phyloP scores from a whole-genome alignment of 768 basidiomycete species.

The Arthromyces matolae region DNA sequence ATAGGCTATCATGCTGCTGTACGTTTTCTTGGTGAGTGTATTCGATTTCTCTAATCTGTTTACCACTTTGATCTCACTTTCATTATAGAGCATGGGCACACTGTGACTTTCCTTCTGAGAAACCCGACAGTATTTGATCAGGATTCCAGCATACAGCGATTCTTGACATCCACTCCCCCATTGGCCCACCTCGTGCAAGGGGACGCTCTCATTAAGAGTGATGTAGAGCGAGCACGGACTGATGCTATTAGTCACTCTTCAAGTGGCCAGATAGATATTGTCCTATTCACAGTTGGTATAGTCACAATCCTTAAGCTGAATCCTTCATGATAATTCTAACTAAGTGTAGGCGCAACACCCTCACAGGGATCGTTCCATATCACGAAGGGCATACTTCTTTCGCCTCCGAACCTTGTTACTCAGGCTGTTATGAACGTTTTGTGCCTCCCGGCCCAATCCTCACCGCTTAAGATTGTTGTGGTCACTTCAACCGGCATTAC shows the following conservation, averaged over 20 bases:
- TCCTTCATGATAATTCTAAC: not conserved
- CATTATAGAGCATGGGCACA: slow-evolving; percentile 48
- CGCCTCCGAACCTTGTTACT: slow-evolving; percentile 57
- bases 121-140: slow-evolving; percentile 47
- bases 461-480: slow-evolving; percentile 44
- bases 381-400: slow-evolving; percentile 44
- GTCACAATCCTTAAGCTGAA: not conserved
- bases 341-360: not conserved
- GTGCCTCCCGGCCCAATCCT: slow-evolving; percentile 42
- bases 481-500: slow-evolving; percentile 54
- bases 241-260: slow-evolving; percentile 32
- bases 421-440: slow-evolving; percentile 53
- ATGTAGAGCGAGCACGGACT: slow-evolving; percentile 52
- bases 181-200: slow-evolving; percentile 56
- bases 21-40: slow-evolving; percentile 1
- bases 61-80: not conserved
- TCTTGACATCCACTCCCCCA: slow-evolving; percentile 44
- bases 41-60: not conserved
- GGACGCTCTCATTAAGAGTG: slow-evolving; percentile 52
- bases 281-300: slow-evolving; percentile 62
- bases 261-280: slow-evolving; percentile 38
- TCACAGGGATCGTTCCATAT: slow-evolving; percentile 33
- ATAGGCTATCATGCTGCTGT: slow-evolving; percentile 3
- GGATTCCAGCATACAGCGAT: slow-evolving; percentile 47
- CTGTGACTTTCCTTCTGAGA: slow-evolving; percentile 64